Percentiles rank a stretch among this genome's conserved stretches.
Conservation (phyloP, 108 stramenopile species). For the Epithemia pelagica region DNA sequence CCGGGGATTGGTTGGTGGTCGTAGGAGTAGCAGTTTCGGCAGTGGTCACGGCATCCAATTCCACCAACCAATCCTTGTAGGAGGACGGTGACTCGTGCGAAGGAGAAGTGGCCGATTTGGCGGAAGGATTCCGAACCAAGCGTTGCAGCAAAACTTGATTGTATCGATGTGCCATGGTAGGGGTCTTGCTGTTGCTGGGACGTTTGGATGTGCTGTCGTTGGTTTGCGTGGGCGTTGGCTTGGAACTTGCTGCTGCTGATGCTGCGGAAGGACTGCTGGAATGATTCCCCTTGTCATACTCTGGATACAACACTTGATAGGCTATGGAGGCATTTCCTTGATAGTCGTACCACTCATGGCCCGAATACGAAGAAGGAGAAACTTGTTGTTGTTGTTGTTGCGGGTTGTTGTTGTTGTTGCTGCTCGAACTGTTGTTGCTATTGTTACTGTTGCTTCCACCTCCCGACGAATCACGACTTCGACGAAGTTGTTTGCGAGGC, state of each 20-base stretch:
- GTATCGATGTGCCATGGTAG: background rate
- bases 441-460: background rate
- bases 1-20: constrained; percentile 67
- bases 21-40: constrained; percentile 72
- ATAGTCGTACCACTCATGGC: background rate
- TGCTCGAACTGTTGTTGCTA: background rate
- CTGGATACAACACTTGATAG: background rate
- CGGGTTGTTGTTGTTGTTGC: background rate
- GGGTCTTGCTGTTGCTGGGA: too few species aligned
- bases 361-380: too few species aligned
- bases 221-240: background rate
- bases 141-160: background rate
- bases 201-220: background rate
- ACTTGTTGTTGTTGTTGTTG: background rate
- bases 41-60: constrained; percentile 31
- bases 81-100: too few species aligned
- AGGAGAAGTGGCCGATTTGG: background rate
- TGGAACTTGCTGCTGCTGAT: too few species aligned
- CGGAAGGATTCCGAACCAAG: background rate
- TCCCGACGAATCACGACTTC: background rate
- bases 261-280: too few species aligned
- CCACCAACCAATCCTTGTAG: too few species aligned
- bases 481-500: background rate
- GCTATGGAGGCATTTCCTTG: background rate
- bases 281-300: background rate